Evolutionary conservation across 176 grass and related monocot species (phyloP), one percentile per base, ranked within the genome.

Genomic region (Musa troglodytarum): DNA sequence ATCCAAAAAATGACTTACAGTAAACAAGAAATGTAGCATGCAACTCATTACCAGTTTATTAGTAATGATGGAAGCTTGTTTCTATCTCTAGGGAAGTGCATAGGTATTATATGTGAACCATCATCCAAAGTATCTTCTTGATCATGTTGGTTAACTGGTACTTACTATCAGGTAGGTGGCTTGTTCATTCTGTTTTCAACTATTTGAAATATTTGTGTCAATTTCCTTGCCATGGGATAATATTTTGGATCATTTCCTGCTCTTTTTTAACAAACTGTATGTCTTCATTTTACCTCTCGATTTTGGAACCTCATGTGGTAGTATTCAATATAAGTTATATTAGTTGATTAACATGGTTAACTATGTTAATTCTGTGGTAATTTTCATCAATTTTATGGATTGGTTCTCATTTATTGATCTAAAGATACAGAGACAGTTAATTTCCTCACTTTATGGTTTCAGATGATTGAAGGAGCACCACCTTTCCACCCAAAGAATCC

Each of bases 401-500:
- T 67, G 65, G 23, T 21, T 15, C 9, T 9, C 19, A 6, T n/a
- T 16, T 6, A 70, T 43, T 43, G 34, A 5, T 43, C 34, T 43
- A 17, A 17, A 50, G 68, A 19, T 52, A 21, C 43, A 21, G 52
- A 51, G 1, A 50, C 51, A 19, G 15, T 51, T 70, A 11, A 57
- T 57, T 2, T 62, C 9, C 57, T 13, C 50, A 15, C 56, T 16
- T 50, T 7, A 20, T 70, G 68, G 8, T 50, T 9, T 74, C 78
- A 92, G 81, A 95, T 88, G 92, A 84, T 92, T 56, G 92, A 92
- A 76, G 92, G 92, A 73, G 65, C 75, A 52, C 79, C 82, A 14
- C 69, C 85, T 28, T 84, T 87, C 53, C 90, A 89, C 19, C 77
- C 53, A 63, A 96, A 83, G 43, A 26, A 74, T 16, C 65, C 84